Conservation (phyloP, 257 asterid species). For the Solanum pennellii region DNA sequence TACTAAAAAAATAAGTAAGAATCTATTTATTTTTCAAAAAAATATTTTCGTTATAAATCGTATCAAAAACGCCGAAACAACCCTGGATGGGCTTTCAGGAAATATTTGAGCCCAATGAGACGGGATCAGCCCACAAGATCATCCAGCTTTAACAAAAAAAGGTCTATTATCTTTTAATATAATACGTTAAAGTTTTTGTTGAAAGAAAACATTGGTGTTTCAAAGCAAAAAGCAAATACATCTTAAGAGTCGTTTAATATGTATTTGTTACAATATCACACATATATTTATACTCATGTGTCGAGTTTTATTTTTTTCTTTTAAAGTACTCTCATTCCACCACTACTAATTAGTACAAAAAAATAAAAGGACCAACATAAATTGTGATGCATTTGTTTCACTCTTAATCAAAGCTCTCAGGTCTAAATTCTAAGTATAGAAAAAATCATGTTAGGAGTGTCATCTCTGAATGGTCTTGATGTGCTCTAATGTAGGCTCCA, state of each 20-base stretch:
- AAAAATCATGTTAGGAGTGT: rapidly evolving
- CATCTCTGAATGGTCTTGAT: too few species aligned
- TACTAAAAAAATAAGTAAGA: too few species aligned
- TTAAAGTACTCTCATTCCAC: not conserved
- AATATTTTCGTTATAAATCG: not conserved
- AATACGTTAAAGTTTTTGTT: too few species aligned
- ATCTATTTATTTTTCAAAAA: too few species aligned
- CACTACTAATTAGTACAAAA: too few species aligned
- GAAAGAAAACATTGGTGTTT: not conserved
- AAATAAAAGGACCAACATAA: not conserved
- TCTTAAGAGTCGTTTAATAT: not conserved
- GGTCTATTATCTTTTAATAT: not conserved
- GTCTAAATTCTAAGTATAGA: rapidly evolving
- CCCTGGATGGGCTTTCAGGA: not conserved
- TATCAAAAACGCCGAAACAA: too few species aligned
- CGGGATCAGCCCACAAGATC: not conserved
- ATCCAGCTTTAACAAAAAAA: not conserved
- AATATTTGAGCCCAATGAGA: not conserved
- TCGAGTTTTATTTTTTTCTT: not conserved
- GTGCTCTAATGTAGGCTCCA: rapidly evolving
- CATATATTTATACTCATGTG: not conserved
- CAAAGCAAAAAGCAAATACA: not conserved
- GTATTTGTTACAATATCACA: not conserved
- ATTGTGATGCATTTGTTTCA: too few species aligned
- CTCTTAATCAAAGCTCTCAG: rapidly evolving